Evolutionary conservation across 106 monocot species (phyloP), one percentile per base, ranked within the genome.

Genomic region (Dioscorea dumetorum): DNA sequence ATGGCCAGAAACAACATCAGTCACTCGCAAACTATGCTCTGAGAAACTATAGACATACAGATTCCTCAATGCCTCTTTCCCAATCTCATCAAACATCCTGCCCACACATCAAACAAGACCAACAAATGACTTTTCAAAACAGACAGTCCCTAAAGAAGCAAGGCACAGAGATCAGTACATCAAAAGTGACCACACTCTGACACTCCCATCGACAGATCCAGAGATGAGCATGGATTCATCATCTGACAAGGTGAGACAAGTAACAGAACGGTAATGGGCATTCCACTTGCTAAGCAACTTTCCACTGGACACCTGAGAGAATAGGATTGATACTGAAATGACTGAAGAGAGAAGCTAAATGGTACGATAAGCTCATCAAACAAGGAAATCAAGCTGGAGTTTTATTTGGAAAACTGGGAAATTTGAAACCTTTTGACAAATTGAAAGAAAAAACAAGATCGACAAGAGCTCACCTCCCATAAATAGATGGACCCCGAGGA

Each of bases 171-270:
- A 21, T 7, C 50, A 67, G 21, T 81, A 90, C 87, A 71, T 84
- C 62, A 84, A 31, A 23, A 97, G 86, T 22, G 80, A 77, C 97
- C 97, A 97, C 63, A 97, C 89, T 83, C 79, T 91, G 68, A 97
- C 57, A 22, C 70, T 60, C 49, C 97, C 91, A 79, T 97, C 97
- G 33, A 81, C 78, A 4, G 91, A 80, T 24, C 88, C 91, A 33
- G 97, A 97, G 31, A 92, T 78, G 50, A 97, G 68, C 21, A 97
- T 53, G 6, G 90, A 87, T 50, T 87, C 89, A 57, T 92, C 84
- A 60, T 87, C 78, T 19, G 88, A 84, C 20, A 97, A 74, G 0
- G 80, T 60, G 24, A 97, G 77, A 72, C 91, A 97, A 61, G 80
- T 97, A 33, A 97, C 87, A 20, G 88, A 70, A 28, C 84, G 71